Evolutionary conservation across 805 yeast genomes (phyloP).

Genomic region (Pichia exigua): DNA sequence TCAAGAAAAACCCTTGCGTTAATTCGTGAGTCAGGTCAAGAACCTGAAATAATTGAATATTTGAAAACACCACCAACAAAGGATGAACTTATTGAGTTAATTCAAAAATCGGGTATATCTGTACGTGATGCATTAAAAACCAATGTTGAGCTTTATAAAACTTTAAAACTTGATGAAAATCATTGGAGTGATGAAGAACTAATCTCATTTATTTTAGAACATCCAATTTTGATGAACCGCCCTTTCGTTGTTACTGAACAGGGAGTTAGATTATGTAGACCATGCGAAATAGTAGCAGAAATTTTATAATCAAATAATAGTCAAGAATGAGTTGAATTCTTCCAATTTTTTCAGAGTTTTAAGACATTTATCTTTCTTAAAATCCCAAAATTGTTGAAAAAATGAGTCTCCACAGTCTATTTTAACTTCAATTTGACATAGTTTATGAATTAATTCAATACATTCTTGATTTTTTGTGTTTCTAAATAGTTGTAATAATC

Average conservation of each 20-base stretch:
- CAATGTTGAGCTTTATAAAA: conserved; percentile 1
- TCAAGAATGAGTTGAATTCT: no score
- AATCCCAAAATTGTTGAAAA: no score
- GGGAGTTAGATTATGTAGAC: conserved; percentile 1
- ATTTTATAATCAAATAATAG: not conserved
- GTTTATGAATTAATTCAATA: no score
- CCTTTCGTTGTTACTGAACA: conserved; percentile 2
- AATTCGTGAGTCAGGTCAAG: not conserved
- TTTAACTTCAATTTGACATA: no score
- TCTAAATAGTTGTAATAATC: no score
- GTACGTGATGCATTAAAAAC: conserved; percentile 4
- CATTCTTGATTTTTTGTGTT: no score
- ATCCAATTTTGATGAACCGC: conserved; percentile 3
- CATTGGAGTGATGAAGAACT: conserved; percentile 3
- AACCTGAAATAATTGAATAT: conserved; percentile 1
- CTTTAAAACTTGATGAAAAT: not conserved
- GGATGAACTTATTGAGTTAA: not conserved
- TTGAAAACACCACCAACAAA: conserved; percentile 1
- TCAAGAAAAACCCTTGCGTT: conserved; percentile 1
- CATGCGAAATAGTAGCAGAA: not conserved
- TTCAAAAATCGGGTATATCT: not conserved
- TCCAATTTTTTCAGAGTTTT: no score
- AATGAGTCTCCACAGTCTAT: no score
- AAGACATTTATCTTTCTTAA: no score
- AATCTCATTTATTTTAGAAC: not conserved